Conservation (phyloP, 2,329 filamentous ascomycete genomes). For the Salinomyces thailandicus region DNA sequence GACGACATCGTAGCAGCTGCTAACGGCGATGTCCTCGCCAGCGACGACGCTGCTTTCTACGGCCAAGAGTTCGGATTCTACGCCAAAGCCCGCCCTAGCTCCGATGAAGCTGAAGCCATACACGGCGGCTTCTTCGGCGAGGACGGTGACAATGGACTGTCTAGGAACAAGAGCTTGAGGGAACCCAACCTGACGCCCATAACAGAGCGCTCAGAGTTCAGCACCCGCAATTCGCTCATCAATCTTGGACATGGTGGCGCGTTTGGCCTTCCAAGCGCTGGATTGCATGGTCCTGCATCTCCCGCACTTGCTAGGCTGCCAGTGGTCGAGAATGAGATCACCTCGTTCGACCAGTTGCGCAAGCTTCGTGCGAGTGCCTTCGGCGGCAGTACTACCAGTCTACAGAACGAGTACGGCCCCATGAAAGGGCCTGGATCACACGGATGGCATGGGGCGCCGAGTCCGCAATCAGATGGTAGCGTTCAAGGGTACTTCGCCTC, state of each 20-base stretch:
- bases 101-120: slow-evolving; percentile 45
- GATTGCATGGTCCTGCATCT: slow-evolving; percentile 58
- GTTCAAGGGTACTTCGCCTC: slow-evolving; percentile 10
- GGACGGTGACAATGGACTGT: slow-evolving; percentile 46
- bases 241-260: slow-evolving; percentile 47
- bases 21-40: slow-evolving; percentile 85
- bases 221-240: slow-evolving; percentile 83
- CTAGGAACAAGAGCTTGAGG: slow-evolving; percentile 62
- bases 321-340: slow-evolving; percentile 13
- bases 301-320: slow-evolving; percentile 59
- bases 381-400: slow-evolving; percentile 59
- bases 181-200: slow-evolving; percentile 94
- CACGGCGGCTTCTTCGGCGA: slow-evolving; percentile 87
- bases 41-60: slow-evolving; percentile 88
- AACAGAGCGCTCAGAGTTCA: slow-evolving; percentile 91
- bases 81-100: slow-evolving; percentile 42
- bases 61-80: slow-evolving; percentile 97
- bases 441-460: slow-evolving; percentile 4
- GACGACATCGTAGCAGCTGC: slow-evolving; percentile 90
- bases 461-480: slow-evolving; percentile 2
- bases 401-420: slow-evolving; percentile 39
- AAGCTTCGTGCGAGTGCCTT: slow-evolving; percentile 44
- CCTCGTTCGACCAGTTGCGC: slow-evolving; percentile 20
- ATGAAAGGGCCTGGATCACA: not conserved
- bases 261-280: slow-evolving; percentile 39